Evolutionary conservation across 257 asterid species (phyloP), one percentile per base, ranked within the genome.

Genomic region (Lithospermum erythrorhizon): DNA sequence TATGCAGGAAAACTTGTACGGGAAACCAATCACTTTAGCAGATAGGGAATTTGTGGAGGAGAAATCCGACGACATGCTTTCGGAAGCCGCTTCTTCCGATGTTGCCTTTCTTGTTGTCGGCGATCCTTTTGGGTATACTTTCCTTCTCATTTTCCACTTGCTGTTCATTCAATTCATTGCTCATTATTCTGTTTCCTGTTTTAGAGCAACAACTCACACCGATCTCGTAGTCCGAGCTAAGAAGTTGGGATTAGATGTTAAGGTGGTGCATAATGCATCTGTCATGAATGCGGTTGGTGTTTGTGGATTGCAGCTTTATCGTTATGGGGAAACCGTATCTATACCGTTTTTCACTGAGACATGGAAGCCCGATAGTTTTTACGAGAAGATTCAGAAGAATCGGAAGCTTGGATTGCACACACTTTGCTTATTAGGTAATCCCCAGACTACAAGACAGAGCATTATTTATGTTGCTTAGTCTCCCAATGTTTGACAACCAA

Each of bases 321-420:
- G 84, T 23, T 88, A 86, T 72, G 97, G 98, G 24, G 95, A 91
- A 85, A 86, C 89, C 0, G 74, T 91, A 57, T 91, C 98, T 1
- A 72, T 91, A 25, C 98, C 97, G 0, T 88, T 91, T 76, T 91
- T 91, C 82, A 91, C 98, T 2, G 90, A 82, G 8, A 76, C 94
- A 6, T 91, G 98, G 98, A 83, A 94, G 70, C 98, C 96, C 1
- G 96, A 85, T 71, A 91, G 98, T 70, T 90, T 90, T 57, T 87
- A 87, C 48, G 95, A 87, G 65, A 87, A 79, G 73, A 87, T 91
- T 59, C 79, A 74, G 56, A 77, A 79, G 58, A 91, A 83, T 41
- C 76, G 82, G 47, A 61, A 68, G 32, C 79, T 83, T 65, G 95
- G 96, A 61, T 69, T 87, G 66, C 96, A 87, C 72, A 87, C 95